These are phyloP conservation scores for Ambrosiella beaveri DNA, from an alignment of 2,329 filamentous ascomycete genomes.

Conservation along the genomic window DNA sequence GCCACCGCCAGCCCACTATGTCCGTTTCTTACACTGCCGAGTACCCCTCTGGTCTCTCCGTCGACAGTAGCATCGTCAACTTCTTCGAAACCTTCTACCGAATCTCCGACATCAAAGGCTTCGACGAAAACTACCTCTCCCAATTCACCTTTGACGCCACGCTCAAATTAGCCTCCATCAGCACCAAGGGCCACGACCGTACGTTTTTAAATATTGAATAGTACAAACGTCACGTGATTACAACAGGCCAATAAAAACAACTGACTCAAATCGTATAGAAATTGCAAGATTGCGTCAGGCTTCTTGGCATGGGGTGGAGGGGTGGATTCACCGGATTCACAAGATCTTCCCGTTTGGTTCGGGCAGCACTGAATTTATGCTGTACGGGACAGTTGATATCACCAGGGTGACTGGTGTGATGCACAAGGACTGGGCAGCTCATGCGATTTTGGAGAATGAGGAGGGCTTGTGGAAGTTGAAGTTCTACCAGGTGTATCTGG, in stretches of 20 bases:
- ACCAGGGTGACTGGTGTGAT: constrained; percentile 16
- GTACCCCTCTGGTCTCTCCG: constrained; percentile 14
- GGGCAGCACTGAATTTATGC: constrained; percentile 19
- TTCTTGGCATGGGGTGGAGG: constrained; percentile 19
- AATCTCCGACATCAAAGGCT: constrained; percentile 19
- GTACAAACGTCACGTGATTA: background rate
- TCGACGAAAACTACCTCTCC: constrained; percentile 18
- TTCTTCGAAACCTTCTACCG: constrained; percentile 20
- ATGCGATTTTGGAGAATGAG: constrained; percentile 27
- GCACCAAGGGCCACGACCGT: constrained; percentile 16
- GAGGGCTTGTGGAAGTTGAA: constrained; percentile 35
- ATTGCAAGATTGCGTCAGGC: constrained; percentile 15
- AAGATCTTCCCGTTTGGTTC: constrained; percentile 19
- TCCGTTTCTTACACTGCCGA: constrained; percentile 14
- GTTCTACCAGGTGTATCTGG: constrained; percentile 38
- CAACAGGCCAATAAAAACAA: background rate
- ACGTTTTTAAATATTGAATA: background rate
- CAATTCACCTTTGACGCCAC: constrained; percentile 18
- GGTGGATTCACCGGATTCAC: constrained; percentile 18
- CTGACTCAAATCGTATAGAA: constrained; percentile 14
- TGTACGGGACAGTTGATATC: constrained; percentile 19
- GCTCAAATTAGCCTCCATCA: constrained; percentile 19
- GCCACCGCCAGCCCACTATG: background rate
- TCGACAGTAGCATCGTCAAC: constrained; percentile 15
- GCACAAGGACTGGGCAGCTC: constrained; percentile 33